Evolutionary conservation across 2,329 filamentous ascomycete genomes (phyloP).

Genomic region (Calonectria hongkongensis): DNA sequence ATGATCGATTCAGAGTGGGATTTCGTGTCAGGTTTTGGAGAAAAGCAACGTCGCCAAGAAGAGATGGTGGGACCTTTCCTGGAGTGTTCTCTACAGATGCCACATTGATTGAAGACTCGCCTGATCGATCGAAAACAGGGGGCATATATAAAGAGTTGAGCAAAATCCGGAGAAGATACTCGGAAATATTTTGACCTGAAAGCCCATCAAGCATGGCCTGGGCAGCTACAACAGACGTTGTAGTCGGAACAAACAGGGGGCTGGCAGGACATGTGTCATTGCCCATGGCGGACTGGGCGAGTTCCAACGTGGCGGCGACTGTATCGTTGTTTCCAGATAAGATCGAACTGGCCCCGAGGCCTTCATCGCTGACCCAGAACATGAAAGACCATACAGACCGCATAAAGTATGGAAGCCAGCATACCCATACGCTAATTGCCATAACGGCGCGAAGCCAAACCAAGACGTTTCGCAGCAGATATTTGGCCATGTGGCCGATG

Average conservation of each 20-base stretch:
- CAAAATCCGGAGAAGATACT: slow-evolving; percentile 57
- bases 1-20: slow-evolving; percentile 82
- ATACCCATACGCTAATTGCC: slow-evolving; percentile 91
- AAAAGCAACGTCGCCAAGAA: slow-evolving; percentile 75
- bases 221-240: slow-evolving; percentile 57
- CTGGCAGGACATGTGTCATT: slow-evolving; percentile 60
- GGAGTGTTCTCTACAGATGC: slow-evolving; percentile 40
- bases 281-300: slow-evolving; percentile 54
- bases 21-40: slow-evolving; percentile 80
- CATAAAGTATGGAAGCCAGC: slow-evolving; percentile 92
- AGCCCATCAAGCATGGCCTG: slow-evolving; percentile 56
- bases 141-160: slow-evolving; percentile 56
- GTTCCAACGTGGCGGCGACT: slow-evolving; percentile 54
- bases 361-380: slow-evolving; percentile 95
- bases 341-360: slow-evolving; percentile 64
- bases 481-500: slow-evolving; percentile 83
- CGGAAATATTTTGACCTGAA: slow-evolving; percentile 57
- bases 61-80: slow-evolving; percentile 49
- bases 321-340: slow-evolving; percentile 53
- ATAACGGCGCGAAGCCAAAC: slow-evolving; percentile 87
- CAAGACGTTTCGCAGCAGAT: slow-evolving; percentile 81
- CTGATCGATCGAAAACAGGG: slow-evolving; percentile 47
- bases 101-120: slow-evolving; percentile 41
- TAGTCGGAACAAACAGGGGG: slow-evolving; percentile 58
- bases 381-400: slow-evolving; percentile 93